Conservation (phyloP, 345 rosid genomes). For the Salix dunnii region DNA sequence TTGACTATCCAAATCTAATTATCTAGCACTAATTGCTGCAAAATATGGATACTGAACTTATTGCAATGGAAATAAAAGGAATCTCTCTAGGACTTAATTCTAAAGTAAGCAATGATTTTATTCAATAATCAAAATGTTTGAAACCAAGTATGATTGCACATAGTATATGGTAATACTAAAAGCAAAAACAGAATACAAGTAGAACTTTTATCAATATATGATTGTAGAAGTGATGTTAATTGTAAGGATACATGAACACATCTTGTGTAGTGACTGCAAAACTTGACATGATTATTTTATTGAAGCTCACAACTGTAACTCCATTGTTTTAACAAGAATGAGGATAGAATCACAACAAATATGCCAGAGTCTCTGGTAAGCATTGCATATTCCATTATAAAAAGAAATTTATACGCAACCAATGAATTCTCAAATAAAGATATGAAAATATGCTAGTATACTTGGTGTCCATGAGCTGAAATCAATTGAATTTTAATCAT, state of each 20-base stretch:
- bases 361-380: background rate
- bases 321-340: background rate
- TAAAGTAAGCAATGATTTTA: background rate
- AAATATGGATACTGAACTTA: background rate
- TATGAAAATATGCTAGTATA: constrained; percentile 27
- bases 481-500: constrained; percentile 68
- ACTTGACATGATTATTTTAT: background rate
- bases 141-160: background rate
- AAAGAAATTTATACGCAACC: background rate
- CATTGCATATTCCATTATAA: background rate
- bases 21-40: background rate
- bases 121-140: background rate
- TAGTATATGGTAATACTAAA: background rate
- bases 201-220: no score
- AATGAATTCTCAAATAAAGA: background rate
- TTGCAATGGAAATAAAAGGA: background rate
- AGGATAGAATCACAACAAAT: background rate
- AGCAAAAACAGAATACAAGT: background rate
- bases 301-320: background rate
- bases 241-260: background rate
- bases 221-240: background rate
- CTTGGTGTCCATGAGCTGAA: constrained; percentile 76
- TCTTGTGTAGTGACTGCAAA: background rate
- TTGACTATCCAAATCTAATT: background rate
- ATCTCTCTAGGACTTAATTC: no score